Conservation (phyloP, 2,329 filamentous ascomycete genomes). For the Leptographium procerum region DNA sequence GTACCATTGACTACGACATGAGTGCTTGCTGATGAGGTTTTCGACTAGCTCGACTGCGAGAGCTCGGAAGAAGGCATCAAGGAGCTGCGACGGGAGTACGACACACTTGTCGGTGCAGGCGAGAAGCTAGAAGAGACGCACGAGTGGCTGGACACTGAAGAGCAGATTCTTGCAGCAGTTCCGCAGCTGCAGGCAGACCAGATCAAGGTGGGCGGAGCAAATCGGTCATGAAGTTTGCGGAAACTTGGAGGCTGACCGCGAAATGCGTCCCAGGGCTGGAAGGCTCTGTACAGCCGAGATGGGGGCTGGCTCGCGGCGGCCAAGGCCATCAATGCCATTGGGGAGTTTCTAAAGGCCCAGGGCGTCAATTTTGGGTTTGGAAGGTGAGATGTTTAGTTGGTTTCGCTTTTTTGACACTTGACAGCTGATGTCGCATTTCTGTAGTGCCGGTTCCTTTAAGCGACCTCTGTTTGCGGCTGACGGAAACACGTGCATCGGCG, state of each 20-base stretch:
- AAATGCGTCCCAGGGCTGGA: conserved; percentile 30
- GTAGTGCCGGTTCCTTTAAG: conserved; percentile 4
- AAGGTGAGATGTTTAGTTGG: neutral
- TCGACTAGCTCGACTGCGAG: conserved; percentile 1
- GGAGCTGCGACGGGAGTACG: conserved; percentile 22
- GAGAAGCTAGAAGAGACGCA: conserved; percentile 31
- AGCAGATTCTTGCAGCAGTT: conserved; percentile 28
- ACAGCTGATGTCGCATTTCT: too few species aligned
- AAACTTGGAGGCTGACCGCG: conserved; percentile 20
- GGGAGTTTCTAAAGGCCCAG: conserved; percentile 19
- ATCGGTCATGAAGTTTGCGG: too few species aligned
- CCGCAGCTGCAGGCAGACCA: conserved; percentile 26
- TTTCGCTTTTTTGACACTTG: neutral
- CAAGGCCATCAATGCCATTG: conserved; percentile 25
- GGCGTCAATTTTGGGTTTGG: conserved; percentile 4
- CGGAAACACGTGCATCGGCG: neutral
- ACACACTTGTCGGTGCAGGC: conserved; percentile 20
- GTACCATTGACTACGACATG: too few species aligned
- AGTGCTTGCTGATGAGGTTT: too few species aligned
- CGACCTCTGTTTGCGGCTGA: neutral
- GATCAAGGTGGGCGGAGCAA: neutral
- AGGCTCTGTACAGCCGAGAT: conserved; percentile 29
- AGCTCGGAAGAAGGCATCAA: conserved; percentile 21
- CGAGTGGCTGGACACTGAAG: conserved; percentile 30
- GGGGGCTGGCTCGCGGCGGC: conserved; percentile 30